These are phyloP conservation scores for Friedmanniomyces simplex DNA, from an alignment of 495 filamentous ascomycete species.

Conservation along the genomic window DNA sequence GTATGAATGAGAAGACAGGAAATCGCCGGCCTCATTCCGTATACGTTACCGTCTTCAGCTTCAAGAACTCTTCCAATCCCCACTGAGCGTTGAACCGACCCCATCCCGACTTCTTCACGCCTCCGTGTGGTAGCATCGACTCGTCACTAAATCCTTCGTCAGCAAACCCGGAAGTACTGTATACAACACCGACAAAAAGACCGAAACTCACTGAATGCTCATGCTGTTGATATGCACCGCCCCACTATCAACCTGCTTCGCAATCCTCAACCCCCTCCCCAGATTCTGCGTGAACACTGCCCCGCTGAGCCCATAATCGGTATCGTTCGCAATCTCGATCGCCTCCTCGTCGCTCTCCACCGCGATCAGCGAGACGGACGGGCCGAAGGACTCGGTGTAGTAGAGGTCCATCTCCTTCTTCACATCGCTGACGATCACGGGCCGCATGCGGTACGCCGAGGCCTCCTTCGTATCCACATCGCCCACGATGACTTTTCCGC, in stretches of 20 bases:
- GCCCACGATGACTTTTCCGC: conserved; percentile 56
- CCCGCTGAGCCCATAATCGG: conserved; percentile 33
- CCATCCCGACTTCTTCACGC: conserved; percentile 74
- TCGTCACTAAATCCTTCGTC: conserved; percentile 45
- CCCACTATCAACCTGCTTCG: conserved; percentile 32
- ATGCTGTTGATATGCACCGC: conserved; percentile 78
- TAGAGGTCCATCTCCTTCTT: conserved; percentile 76
- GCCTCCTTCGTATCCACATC: conserved; percentile 37
- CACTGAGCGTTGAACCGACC: conserved; percentile 52
- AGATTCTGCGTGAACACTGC: conserved; percentile 35
- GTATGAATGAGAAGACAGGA: too few relatives aligned
- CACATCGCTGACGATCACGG: conserved; percentile 59
- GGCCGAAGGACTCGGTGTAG: conserved; percentile 71
- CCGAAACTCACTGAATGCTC: conserved; percentile 49
- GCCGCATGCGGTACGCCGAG: conserved; percentile 51
- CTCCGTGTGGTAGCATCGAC: conserved; percentile 66
- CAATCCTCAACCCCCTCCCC: conserved; percentile 30
- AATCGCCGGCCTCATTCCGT: too few relatives aligned
- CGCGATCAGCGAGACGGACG: conserved; percentile 52
- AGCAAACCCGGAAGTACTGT: too few relatives aligned
- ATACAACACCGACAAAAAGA: too few relatives aligned
- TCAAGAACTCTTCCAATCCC: conserved; percentile 65
- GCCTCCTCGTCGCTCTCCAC: conserved; percentile 35
- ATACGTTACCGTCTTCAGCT: conserved; percentile 77
- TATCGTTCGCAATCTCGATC: conserved; percentile 33